Percentiles rank a stretch among this genome's conserved stretches.
phyloP scores from a whole-genome alignment of 805 yeast genomes.

The Candida railenensis region DNA sequence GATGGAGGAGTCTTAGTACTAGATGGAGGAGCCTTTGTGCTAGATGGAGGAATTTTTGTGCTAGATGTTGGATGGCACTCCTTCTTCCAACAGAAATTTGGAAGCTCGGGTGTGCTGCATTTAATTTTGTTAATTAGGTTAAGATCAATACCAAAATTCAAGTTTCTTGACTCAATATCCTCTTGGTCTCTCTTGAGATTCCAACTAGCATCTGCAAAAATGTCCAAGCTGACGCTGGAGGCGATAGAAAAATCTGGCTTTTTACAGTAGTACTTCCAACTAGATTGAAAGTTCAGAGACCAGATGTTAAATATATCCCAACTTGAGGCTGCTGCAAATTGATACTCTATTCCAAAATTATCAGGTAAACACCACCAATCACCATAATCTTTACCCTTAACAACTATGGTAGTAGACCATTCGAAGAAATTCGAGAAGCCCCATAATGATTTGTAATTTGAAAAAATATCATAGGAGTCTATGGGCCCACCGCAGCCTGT shows the following conservation, averaged over 20 bases:
- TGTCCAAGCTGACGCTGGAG: not conserved
- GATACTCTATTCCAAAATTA: constrained; percentile 14
- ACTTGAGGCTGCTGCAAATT: constrained; percentile 3
- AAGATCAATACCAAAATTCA: not conserved
- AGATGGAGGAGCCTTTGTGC: not conserved
- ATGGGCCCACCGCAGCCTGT: constrained; percentile 9
- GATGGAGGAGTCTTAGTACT: not conserved
- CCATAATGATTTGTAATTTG: constrained; percentile 6
- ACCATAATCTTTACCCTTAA: constrained; percentile 12
- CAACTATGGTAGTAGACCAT: constrained; percentile 16
- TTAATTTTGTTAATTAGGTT: not conserved
- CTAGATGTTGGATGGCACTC: constrained; percentile 5
- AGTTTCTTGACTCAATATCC: not conserved
- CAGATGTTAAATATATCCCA: not conserved
- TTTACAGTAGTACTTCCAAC: not conserved
- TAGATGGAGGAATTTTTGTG: constrained; percentile 3
- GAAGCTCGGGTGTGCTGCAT: constrained; percentile 3
- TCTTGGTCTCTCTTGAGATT: constrained; percentile 2
- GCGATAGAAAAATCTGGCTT: not conserved
- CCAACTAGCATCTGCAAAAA: not conserved
- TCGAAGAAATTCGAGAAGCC: constrained; percentile 13
- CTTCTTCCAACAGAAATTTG: constrained; percentile 10
- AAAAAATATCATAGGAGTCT: constrained; percentile 5
- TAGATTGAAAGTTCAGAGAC: not conserved
- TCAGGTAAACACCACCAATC: constrained; percentile 16